These are phyloP conservation scores for Straminergon stramineum DNA, from an alignment of 225 moss, liverwort and hornwort species.

Conservation along the genomic window DNA sequence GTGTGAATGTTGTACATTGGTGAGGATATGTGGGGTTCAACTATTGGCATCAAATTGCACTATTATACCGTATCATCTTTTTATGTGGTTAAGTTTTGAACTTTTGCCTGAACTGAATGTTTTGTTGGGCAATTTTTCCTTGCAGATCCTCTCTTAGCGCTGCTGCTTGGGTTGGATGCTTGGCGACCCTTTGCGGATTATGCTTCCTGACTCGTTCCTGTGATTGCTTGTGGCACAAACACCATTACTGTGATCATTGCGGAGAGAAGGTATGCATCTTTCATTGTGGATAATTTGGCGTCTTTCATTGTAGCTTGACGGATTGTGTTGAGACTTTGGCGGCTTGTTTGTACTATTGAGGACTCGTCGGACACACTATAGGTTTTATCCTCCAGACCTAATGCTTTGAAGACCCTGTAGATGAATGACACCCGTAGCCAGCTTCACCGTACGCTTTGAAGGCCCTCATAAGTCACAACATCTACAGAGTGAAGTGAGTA, in stretches of 20 bases:
- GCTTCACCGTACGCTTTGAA: not conserved
- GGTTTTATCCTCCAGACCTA: not conserved
- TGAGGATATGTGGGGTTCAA: not conserved
- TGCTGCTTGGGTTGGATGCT: slow-evolving; percentile 74
- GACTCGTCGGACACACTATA: not conserved
- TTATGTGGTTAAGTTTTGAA: not conserved
- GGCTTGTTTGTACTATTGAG: not conserved
- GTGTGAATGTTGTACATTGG: not conserved
- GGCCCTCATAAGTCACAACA: not conserved
- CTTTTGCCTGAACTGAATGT: not conserved
- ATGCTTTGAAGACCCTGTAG: not conserved
- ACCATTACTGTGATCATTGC: slow-evolving; percentile 75
- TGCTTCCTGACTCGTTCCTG: slow-evolving; percentile 73
- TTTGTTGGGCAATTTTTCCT: not conserved
- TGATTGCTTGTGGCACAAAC: slow-evolving; percentile 88
- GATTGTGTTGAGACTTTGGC: not conserved
- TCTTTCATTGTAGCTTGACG: not conserved
- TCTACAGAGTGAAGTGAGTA: not conserved
- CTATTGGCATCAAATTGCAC: not conserved
- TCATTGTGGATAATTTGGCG: not conserved
- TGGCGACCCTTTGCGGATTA: slow-evolving; percentile 53
- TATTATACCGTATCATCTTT: not conserved
- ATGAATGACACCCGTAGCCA: not conserved
- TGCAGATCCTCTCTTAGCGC: slow-evolving; percentile 64
- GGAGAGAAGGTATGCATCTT: slow-evolving; percentile 51